phyloP scores from a whole-genome alignment of 169 alveolate genomes.

The Eimeria falciformis region DNA sequence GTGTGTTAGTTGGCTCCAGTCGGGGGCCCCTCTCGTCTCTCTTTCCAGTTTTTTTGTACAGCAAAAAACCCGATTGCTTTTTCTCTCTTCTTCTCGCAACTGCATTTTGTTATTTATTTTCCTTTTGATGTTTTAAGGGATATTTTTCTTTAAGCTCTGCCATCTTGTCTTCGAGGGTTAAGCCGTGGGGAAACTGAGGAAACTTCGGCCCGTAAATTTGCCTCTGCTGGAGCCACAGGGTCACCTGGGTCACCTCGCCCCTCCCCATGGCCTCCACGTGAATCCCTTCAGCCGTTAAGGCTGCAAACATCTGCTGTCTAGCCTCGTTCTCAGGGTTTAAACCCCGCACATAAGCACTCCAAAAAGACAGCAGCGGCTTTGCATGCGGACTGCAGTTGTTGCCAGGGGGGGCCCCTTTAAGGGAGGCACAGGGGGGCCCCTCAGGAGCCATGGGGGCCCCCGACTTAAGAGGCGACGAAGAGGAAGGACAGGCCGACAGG shows the following conservation, averaged over 20 bases:
- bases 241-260: slow-evolving; percentile 86
- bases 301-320: slow-evolving; percentile 85
- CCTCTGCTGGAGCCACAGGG: slow-evolving; percentile 88
- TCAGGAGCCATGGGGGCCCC: not conserved
- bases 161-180: slow-evolving; percentile 87
- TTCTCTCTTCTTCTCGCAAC: not conserved
- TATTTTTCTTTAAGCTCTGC: slow-evolving; percentile 82
- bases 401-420: not conserved
- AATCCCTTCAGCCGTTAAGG: slow-evolving; percentile 83
- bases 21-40: not conserved
- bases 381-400: not conserved
- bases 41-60: not conserved
- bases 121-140: slow-evolving; percentile 78
- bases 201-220: slow-evolving; percentile 83
- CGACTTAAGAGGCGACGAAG: not conserved
- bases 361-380: slow-evolving; percentile 26
- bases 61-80: not conserved
- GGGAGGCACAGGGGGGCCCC: not conserved
- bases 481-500: not conserved
- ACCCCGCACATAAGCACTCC: slow-evolving; percentile 89
- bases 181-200: slow-evolving; percentile 88
- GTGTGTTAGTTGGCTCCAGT: not conserved
- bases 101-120: not conserved
- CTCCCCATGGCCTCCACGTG: slow-evolving; percentile 87
- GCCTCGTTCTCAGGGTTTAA: slow-evolving; percentile 89